Evolutionary conservation across 371 early-diverging fungal genomes (phyloP).

Genomic region (Sporodiniella umbellata): DNA sequence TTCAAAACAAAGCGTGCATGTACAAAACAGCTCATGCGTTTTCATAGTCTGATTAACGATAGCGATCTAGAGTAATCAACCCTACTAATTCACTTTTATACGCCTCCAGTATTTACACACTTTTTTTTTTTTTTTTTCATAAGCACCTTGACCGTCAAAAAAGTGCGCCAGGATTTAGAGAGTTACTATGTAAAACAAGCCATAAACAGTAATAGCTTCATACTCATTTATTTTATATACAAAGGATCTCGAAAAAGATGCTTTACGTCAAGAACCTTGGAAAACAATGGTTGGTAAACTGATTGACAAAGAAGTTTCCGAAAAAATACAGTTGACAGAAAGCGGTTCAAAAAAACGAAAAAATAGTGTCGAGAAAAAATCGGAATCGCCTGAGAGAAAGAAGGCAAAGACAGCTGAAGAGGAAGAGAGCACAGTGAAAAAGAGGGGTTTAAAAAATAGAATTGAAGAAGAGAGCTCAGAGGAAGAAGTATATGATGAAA

Average conservation of each 20-base stretch:
- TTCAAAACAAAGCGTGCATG: neutral
- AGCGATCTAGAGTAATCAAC: conserved; percentile 10
- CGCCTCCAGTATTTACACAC: too few relatives aligned
- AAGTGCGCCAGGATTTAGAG: conserved; percentile 8
- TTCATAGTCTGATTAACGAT: conserved; percentile 7
- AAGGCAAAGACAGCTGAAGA: too few relatives aligned
- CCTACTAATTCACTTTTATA: too few relatives aligned
- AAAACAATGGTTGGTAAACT: conserved; percentile 17
- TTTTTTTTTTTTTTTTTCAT: neutral
- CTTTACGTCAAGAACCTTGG: conserved; percentile 23
- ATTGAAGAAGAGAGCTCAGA: neutral
- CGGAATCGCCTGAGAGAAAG: neutral
- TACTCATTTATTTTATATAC: neutral
- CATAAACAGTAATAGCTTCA: neutral
- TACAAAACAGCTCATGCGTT: neutral
- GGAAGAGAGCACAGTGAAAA: too few relatives aligned
- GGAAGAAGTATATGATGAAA: conserved; percentile 2
- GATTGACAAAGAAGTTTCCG: conserved; percentile 24
- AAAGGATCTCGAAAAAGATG: conserved; percentile 20
- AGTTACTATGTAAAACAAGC: conserved; percentile 6
- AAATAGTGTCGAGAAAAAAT: neutral
- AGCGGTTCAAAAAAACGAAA: neutral
- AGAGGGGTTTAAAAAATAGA: too few relatives aligned
- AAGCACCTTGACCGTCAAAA: conserved; percentile 8
- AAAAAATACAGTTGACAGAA: conserved; percentile 1